Evolutionary conservation across 306 rosid genomes (phyloP), one percentile per base, ranked within the genome.

Genomic region (Quercus ilex): DNA sequence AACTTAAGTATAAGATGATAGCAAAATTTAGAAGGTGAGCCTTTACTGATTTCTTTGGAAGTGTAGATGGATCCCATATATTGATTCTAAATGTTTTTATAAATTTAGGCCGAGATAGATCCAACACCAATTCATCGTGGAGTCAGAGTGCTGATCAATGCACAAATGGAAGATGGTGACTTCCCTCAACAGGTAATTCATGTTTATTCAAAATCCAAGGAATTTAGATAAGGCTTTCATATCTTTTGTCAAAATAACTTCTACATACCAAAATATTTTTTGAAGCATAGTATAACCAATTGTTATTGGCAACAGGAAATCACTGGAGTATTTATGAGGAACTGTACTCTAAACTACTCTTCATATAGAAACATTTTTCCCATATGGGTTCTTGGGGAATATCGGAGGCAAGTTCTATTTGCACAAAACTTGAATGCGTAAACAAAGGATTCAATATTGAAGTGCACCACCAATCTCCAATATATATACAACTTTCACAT

Each of bases 141-240:
- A 74, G 81, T 87, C 17, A 85, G 78, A 73, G 64, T 88, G 60
- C n/a, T 90, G 41, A 85, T 90, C 81, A 88, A 90, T 78, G 82
- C 87, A 72, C 94, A 90, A 58, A 87, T 90, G 94, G 92, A 87
- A 71, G 87, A 90, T 46, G 94, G 94, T 65, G 92, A 90, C 78
- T 90, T 90, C 86, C 94, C 92, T 38, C 92, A 90, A 19, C 88
- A 88, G 92, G 94, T 88, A 74, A 62, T 14, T 76, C 9, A 25
- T 26, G 13, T 70, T 4, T 9, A 38, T 49, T 62, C 7, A 62
- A 17, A 26, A 62, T 62, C 15, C 20, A 62, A 62, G 1, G 14
- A 6, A 5, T 17, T 62, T 13, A 5, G 19, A 14, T 26, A 15
- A 46, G 3, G 1, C 25, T 59, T 4, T 21, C 41, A 20, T 23